Evolutionary conservation across 108 stramenopile species (phyloP), one percentile per base, ranked within the genome.

Genomic region (Cyclotella atomus): DNA sequence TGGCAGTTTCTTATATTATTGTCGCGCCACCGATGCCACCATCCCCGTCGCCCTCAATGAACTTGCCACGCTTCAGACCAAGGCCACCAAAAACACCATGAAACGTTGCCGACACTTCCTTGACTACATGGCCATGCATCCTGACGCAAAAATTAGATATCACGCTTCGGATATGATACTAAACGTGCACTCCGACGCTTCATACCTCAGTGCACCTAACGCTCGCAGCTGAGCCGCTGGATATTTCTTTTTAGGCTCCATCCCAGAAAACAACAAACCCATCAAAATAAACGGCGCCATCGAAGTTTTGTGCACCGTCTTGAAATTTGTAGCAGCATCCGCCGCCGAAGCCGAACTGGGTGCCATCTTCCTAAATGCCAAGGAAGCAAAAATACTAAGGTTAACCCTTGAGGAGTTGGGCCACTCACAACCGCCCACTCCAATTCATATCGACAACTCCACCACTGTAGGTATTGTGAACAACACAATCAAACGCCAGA

Each of bases 301-400:
- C 71, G 52, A 23, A 62, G 84, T 38, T 23, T 43, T 57, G 21
- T 59, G 43, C 69, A 38, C 34, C 47, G 70, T 75, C 25, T 33
- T 81, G n/a, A 71, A 71, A 55, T 35, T 59, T 21, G 81, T 76
- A 10, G 59, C 71, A n/a, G 36, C 81, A 14, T 73, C 76, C 14
- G 77, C 84, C 12, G 63, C 74, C 23, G 84, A 87, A 72, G 77
- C 83, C 14, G 87, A 87, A 68, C 30, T 82, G 3, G 76, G 83
- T 14, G 86, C 75, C 3, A 45, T 75, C 0, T 87, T 78, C 61
- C 25, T 59, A 8, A 83, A 83, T 60, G 67, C 65, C 44, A 59
- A 82, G 52, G 71, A 85, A 66, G 82, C 57, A 35, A 47, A 29
- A 54, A 29, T 70, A 17, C 46, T 75, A 0, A 71, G 82, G 0